phyloP scores from a whole-genome alignment of 116 monocot species.

The Zostera marina region DNA sequence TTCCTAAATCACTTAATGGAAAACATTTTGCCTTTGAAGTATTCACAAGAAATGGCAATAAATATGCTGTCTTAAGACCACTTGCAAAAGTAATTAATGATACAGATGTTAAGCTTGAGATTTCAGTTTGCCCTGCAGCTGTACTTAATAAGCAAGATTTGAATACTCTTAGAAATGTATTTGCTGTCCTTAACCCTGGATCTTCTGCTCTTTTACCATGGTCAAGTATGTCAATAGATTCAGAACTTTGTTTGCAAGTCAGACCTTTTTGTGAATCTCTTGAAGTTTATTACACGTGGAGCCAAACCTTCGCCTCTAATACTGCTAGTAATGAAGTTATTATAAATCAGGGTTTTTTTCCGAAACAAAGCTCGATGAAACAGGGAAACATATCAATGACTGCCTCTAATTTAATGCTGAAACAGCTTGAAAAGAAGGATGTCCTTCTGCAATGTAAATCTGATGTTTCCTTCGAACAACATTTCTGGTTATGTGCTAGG shows the following conservation, averaged over 20 bases:
- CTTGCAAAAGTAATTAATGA: conserved; percentile 64
- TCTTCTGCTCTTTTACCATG: conserved; percentile 64
- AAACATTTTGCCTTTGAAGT: conserved; percentile 73
- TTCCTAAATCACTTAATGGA: conserved; percentile 52
- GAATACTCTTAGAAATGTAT: conserved; percentile 20
- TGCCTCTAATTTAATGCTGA: conserved; percentile 40
- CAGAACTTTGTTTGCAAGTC: conserved; percentile 58
- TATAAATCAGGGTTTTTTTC: conserved; percentile 22
- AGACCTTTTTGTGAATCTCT: conserved; percentile 52
- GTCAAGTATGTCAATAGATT: conserved; percentile 34
- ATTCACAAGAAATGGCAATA: conserved; percentile 51
- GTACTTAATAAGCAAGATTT: conserved; percentile 17
- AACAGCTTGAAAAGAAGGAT: conserved; percentile 83
- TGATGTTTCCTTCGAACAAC: conserved; percentile 11
- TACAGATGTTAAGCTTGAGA: conserved; percentile 62
- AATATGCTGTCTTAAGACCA: conserved; percentile 69
- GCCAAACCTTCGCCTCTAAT: conserved; percentile 27
- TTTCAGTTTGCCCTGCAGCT: conserved; percentile 48
- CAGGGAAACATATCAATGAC: conserved; percentile 7
- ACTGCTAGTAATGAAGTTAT: conserved; percentile 19
- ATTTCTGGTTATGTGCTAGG: conserved; percentile 71
- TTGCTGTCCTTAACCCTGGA: conserved; percentile 44
- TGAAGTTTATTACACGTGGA: conserved; percentile 47
- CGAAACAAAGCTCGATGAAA: conserved; percentile 33
- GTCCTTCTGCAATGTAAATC: conserved; percentile 45